Conservation (phyloP, 106 monocot species). For the Dioscorea alata region DNA sequence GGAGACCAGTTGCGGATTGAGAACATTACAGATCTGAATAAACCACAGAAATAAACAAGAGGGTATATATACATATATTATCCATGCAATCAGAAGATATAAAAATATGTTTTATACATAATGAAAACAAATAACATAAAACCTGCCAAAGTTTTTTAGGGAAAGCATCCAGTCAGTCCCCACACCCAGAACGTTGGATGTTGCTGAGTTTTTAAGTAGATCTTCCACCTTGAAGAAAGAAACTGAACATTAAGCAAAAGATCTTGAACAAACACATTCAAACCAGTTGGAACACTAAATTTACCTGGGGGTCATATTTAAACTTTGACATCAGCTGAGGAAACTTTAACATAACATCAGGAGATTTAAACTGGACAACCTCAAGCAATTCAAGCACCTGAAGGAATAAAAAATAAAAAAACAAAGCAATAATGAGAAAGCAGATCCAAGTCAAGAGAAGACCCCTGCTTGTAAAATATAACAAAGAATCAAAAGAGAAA, state of each 20-base stretch:
- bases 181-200: slow-evolving; percentile 69
- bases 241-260: slow-evolving; percentile 1
- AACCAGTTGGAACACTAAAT: not conserved
- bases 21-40: slow-evolving; percentile 33
- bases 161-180: slow-evolving; percentile 77
- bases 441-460: no score
- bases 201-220: slow-evolving; percentile 58
- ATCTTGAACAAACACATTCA: no score
- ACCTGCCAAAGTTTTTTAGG: slow-evolving; percentile 83
- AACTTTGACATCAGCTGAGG: slow-evolving; percentile 42
- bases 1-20: slow-evolving; percentile 27
- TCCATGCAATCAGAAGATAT: not conserved
- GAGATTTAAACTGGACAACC: slow-evolving; percentile 62
- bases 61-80: not conserved
- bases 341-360: slow-evolving; percentile 51
- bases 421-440: no score
- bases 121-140: not conserved
- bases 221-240: slow-evolving; percentile 64
- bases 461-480: no score
- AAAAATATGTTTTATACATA: slow-evolving; percentile 3
- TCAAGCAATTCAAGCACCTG: slow-evolving; percentile 81
- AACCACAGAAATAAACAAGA: not conserved
- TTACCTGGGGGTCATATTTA: slow-evolving; percentile 53
- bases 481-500: no score
- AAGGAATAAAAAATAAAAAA: no score